These are phyloP conservation scores for Colletotrichum liaoningense DNA, from an alignment of 2,329 filamentous ascomycete species.

Conservation along the genomic window DNA sequence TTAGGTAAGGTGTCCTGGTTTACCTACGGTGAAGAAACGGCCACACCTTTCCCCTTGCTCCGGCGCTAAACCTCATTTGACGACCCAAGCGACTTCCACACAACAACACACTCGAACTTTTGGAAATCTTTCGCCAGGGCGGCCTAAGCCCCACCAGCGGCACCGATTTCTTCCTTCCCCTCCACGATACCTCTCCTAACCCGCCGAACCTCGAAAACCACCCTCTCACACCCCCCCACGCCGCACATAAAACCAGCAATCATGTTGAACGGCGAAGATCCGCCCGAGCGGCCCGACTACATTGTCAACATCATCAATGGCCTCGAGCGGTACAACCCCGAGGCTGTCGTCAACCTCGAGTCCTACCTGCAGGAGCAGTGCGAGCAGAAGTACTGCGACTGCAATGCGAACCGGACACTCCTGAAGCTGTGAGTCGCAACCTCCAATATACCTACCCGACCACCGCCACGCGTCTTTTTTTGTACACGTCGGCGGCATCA, in stretches of 20 bases:
- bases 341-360: slow-evolving; percentile 93
- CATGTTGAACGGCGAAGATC: slow-evolving; percentile 82
- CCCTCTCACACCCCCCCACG: slow-evolving; percentile 38
- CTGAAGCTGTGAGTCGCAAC: slow-evolving; percentile 87
- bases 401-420: slow-evolving; percentile 95
- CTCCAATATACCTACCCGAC: background rate
- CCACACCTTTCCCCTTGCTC: slow-evolving; percentile 39
- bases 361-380: slow-evolving; percentile 95
- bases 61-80: slow-evolving; percentile 48
- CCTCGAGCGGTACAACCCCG: slow-evolving; percentile 97
- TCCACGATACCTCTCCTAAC: slow-evolving; percentile 49
- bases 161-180: slow-evolving; percentile 45
- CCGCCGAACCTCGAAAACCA: slow-evolving; percentile 37
- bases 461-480: background rate
- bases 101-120: slow-evolving; percentile 41
- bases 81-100: slow-evolving; percentile 54
- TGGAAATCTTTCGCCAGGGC: slow-evolving; percentile 50
- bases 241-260: slow-evolving; percentile 36
- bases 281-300: slow-evolving; percentile 90
- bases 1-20: no score
- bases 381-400: slow-evolving; percentile 93
- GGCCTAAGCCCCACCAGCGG: slow-evolving; percentile 31
- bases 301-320: slow-evolving; percentile 96
- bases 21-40: slow-evolving; percentile 31
- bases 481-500: background rate